Conservation (phyloP, 352 stramenopile species). For the Phytophthora melonis region DNA sequence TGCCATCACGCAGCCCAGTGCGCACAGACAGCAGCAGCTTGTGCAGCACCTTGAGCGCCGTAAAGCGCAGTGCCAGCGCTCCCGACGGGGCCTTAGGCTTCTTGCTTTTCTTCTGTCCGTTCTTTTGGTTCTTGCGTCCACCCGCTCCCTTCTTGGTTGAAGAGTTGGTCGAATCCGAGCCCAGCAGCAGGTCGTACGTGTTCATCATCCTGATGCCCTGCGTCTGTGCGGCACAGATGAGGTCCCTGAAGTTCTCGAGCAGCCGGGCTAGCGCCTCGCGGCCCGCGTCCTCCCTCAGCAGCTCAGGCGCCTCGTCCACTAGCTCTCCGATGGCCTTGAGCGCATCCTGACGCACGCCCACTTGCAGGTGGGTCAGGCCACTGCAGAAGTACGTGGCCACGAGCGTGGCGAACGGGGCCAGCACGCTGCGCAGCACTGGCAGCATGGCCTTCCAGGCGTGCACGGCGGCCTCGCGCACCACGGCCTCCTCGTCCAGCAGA, state of each 20-base stretch:
- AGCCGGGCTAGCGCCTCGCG: slow-evolving; percentile 66
- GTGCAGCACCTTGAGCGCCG: slow-evolving; percentile 72
- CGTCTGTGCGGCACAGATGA: slow-evolving; percentile 67
- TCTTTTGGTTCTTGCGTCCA: slow-evolving; percentile 27
- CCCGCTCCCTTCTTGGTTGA: slow-evolving; percentile 15
- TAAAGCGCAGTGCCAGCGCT: slow-evolving; percentile 65
- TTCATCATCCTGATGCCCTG: slow-evolving; percentile 85
- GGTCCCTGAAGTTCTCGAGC: slow-evolving; percentile 84
- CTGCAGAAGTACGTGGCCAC: slow-evolving; percentile 85
- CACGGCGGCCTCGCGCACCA: slow-evolving; percentile 80
- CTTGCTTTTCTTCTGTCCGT: slow-evolving; percentile 41
- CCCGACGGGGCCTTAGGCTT: slow-evolving; percentile 56
- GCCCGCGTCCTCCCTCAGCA: slow-evolving; percentile 63
- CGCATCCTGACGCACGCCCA: slow-evolving; percentile 78
- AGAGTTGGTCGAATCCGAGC: slow-evolving; percentile 18
- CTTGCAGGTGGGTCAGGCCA: slow-evolving; percentile 80
- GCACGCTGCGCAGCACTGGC: slow-evolving; percentile 53
- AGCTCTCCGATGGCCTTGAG: slow-evolving; percentile 74
- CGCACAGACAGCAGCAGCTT: slow-evolving; percentile 68
- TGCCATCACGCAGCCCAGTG: slow-evolving; percentile 2
- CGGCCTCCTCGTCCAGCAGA: slow-evolving; percentile 81
- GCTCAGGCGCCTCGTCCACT: slow-evolving; percentile 64
- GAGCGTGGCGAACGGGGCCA: slow-evolving; percentile 78
- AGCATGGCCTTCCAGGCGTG: slow-evolving; percentile 73
- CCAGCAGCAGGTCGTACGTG: slow-evolving; percentile 70